Percentiles rank a stretch among this genome's conserved stretches.
Evolutionary conservation across 495 filamentous ascomycete species (phyloP).

Genomic region (Poronia punctata): DNA sequence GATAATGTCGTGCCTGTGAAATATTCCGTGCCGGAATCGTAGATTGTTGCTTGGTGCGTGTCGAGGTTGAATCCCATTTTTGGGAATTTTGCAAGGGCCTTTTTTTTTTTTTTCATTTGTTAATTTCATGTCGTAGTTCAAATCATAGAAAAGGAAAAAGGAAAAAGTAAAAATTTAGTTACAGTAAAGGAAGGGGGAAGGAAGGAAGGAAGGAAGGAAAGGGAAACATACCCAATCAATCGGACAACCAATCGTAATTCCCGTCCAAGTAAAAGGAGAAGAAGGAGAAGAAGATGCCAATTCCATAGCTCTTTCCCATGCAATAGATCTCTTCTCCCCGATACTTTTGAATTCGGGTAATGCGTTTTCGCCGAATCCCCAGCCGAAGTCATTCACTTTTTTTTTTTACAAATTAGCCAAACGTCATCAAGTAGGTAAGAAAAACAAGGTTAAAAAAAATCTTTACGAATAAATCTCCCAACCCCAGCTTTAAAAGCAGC

Average conservation of each 20-base stretch:
- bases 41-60: slow-evolving; percentile 31
- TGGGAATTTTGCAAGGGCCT: slow-evolving; percentile 19
- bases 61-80: slow-evolving; percentile 34
- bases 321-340: slow-evolving; percentile 8
- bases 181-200: neutral
- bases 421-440: neutral
- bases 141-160: too few species aligned
- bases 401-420: neutral
- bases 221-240: slow-evolving; percentile 32
- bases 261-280: slow-evolving; percentile 41
- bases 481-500: slow-evolving; percentile 45
- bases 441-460: neutral
- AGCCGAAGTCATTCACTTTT: slow-evolving; percentile 48
- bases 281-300: too few species aligned
- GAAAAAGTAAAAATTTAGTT: too few species aligned
- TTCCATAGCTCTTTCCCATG: slow-evolving; percentile 31
- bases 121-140: too few species aligned
- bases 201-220: neutral
- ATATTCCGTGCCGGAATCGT: slow-evolving; percentile 36
- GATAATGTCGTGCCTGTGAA: slow-evolving; percentile 39
- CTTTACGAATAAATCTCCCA: slow-evolving; percentile 34
- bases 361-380: slow-evolving; percentile 27
- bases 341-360: slow-evolving; percentile 19
- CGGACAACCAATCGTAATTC: slow-evolving; percentile 34
- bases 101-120: too few species aligned